Evolutionary conservation across 106 monocot species (phyloP), one percentile per base, ranked within the genome.

Genomic region (Acorus gramineus): DNA sequence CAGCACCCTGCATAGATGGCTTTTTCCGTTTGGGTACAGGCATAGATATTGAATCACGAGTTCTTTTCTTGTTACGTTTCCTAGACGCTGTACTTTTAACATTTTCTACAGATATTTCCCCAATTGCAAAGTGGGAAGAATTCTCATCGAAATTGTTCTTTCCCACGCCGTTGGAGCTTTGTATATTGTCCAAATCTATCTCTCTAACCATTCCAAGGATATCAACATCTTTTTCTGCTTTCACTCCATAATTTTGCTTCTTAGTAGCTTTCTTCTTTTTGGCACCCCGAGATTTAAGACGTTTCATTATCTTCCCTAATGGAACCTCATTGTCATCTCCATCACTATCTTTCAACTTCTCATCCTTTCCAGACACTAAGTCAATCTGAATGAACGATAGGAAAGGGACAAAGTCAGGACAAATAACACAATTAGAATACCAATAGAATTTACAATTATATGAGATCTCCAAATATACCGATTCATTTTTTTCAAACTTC

Each of bases 201-300:
- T 96, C 96, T 58, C 96, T 78, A 4, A 91, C 82, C 74, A 96
- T 72, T 63, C 91, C 85, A 52, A 96, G 62, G 28, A 96, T 68
- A 81, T 96, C 91, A 80, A 84, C 50, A 12, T 96, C 87, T 51
- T 73, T 75, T 60, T 85, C 87, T 60, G 50, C 56, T 11, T 65
- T 74, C 61, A 72, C 67, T 10, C 53, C 13, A 43, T 71, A 60
- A 57, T 58, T 62, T 12, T 75, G 62, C 51, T 64, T 81, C 63
- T 81, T 88, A 14, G 64, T 43, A 11, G 57, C 62, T 77, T 88
- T 96, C 74, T 73, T 84, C 54, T 89, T 89, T 73, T 82, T 89
- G 43, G 76, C 64, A 69, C 80, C 82, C 61, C 77, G 77, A 53
- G 77, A 82, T 71, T 86, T 90, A 7, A 91, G 78, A 69, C 71